Base-by-base conservation (phyloP, 1,284 basidiomycete species). In the Exobasidium cylindrosporum region DNA sequence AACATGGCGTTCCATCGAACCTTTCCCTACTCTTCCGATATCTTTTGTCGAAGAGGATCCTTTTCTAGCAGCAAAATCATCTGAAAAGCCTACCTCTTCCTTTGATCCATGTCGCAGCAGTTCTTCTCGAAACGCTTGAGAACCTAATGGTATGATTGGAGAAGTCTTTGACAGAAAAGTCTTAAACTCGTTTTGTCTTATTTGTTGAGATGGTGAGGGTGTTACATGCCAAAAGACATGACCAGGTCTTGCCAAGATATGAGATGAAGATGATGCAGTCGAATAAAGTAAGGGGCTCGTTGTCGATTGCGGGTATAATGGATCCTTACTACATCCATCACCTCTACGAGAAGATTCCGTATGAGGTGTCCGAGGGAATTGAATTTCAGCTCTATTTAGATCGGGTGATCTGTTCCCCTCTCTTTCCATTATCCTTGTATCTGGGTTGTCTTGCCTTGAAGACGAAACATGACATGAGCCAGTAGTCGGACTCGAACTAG, bases 191-290 rank as follows among this genome's bases (percentile, higher is more conserved):
- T 21, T 23, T 35, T 44, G 53, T 55, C 30, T 23, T 44, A 55
- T 23, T 11, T 55, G 53, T 21, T 23, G 29, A 24, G 53, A 55
- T 31, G 53, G 53, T 21, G 32, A 40, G 30, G 53, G 53, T 44
- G 53, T n/a, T 40, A 29, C 53, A 55, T 55, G 30, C 53, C 53
- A 55, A 28, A 26, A 55, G 13, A 55, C 53, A 55, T 31, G 53
- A 40, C 24, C 53, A 35, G 47, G 35, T 40, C 35, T 40, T 7
- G 35, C 35, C 17, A 40, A 40, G 17, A 40, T 7, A 40, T 7
- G 7, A 17, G 35, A 40, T 10, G 35, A 40, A 7, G 35, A 40
- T 10, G 35, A 40, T 7, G 35, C 7, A 40, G 17, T 17, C 35
- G 35, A 40, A n/a, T n/a, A n/a, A n/a, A n/a, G n/a, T 40, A 40